Base-by-base conservation (phyloP, 1,284 basidiomycete species). In the Trametes versicolor region DNA sequence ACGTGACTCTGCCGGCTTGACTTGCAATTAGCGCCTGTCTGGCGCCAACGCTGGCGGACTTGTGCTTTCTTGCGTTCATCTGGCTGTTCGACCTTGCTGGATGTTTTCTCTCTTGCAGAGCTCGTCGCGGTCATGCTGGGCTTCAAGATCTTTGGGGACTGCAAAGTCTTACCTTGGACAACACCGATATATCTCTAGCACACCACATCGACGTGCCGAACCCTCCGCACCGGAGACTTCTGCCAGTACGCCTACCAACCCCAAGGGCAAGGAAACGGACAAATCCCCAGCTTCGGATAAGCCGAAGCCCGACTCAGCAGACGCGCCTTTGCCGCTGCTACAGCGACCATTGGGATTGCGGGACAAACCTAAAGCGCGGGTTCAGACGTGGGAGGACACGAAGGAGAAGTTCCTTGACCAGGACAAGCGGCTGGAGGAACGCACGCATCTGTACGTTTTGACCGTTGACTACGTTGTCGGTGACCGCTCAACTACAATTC, bases 321-420 rank as follows among this genome's bases (percentile, higher is more conserved):
- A 75, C 70, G 64, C 74, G 64, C 74, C 79, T 0, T 72, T 94
- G 19, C 82, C 84, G 23, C 82, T 88, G 32, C 81, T 97, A 17
- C 84, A 84, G 48, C 79, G 90, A 34, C 95, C 97, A 0, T 80
- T 96, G 19, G 96, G 96, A 19, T 87, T 96, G 2, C 75, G 75
- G 15, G 83, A 86, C 62, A 82, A 79, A 23, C 94, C 91, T 1
- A 85, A 81, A 8, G 85, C 87, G 1, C 74, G 81, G 10, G 76
- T 77, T 23, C 88, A 85, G 74, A 86, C 89, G 34, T 87, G 89
- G 83, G 80, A 83, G n/a, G 85, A 96, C 64, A 85, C 82, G 66
- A 84, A 87, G 66, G 87, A 89, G 58, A 90, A 93, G 51, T 79
- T 94, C 61, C 79, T 96, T 74, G 88, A 96, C 73, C 83, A 87